Evolutionary conservation across 306 rosid species (phyloP).

Genomic region (Malus fusca): DNA sequence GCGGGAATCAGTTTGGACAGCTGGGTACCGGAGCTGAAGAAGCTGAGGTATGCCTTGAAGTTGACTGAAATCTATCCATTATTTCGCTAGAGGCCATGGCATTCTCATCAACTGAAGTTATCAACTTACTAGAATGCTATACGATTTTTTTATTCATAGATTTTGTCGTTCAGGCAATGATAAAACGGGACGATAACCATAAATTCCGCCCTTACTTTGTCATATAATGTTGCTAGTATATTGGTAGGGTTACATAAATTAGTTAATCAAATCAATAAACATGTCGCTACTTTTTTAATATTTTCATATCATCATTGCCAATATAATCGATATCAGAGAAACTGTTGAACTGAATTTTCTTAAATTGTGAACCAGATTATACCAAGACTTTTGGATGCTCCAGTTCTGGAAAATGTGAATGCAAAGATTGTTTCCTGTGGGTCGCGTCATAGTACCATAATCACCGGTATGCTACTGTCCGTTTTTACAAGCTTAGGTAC

Average conservation of each 20-base stretch:
- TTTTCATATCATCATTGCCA: background rate
- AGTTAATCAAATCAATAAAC: background rate
- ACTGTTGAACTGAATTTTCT: conserved; percentile 10
- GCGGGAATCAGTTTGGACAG: conserved; percentile 95
- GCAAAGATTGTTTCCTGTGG: conserved; percentile 79
- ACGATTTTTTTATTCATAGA: background rate
- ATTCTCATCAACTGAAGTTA: background rate
- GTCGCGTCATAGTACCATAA: conserved; percentile 80
- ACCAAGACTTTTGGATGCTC: conserved; percentile 74
- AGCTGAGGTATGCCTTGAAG: conserved; percentile 57
- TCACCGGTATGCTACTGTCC: conserved; percentile 51
- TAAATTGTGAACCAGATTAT: conserved; percentile 50
- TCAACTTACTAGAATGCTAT: background rate
- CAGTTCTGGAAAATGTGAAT: conserved; percentile 64
- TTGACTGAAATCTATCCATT: background rate
- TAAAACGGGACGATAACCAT: background rate
- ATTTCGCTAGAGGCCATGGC: background rate
- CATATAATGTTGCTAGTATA: background rate
- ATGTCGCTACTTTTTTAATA: background rate
- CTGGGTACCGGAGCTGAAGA: conserved; percentile 87
- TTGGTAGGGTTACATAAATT: background rate
- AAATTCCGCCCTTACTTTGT: background rate
- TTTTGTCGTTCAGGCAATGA: background rate
- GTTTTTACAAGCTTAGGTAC: background rate
- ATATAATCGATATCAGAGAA: background rate